Evolutionary conservation across 257 asterid genomes (phyloP), one percentile per base, ranked within the genome.

Genomic region (Solanum habrochaites): DNA sequence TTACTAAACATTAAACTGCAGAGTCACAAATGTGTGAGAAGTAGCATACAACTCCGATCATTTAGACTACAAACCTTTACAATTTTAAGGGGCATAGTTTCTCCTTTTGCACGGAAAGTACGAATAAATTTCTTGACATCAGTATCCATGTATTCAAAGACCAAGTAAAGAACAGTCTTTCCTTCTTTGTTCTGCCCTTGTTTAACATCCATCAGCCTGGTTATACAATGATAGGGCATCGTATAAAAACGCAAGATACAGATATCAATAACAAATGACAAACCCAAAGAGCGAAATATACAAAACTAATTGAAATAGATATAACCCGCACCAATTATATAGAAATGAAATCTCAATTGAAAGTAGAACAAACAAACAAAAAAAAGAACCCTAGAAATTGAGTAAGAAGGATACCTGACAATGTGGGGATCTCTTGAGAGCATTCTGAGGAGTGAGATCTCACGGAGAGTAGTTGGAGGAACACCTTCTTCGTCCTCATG

Each of bases 401-500:
- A 64, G 31, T 5, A 62, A 23, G 20, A 35, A 11, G 42, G 13
- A 45, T 80, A 95, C 99, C 89, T 93, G 92, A 96, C 98, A 29
- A 96, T 90, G 84, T 96, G 96, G 35, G 98, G 94, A 52, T 95
- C 98, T 83, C 98, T 73, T 27, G 99, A 95, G 87, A 96, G 98
- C 99, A 96, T 96, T 18, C 98, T 90, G 81, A 96, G 92, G 84
- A 96, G 47, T 9, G 99, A 96, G 83, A 96, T 95, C 93, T 97
- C 98, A 40, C 98, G 98, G 69, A 97, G 99, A 81, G 99, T 96
- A 60, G 99, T 97, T 32, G 99, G 97, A 2, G 99, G 99, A 27
- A 97, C 99, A 25, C 99, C 99, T 91, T 97, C 99, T 81, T 97
- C 98, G 86, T 97, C 99, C 88, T 97, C 99, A 21, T 92, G 96